Conservation (phyloP, 208 protist species). For the Crithidia acanthocephali region DNA sequence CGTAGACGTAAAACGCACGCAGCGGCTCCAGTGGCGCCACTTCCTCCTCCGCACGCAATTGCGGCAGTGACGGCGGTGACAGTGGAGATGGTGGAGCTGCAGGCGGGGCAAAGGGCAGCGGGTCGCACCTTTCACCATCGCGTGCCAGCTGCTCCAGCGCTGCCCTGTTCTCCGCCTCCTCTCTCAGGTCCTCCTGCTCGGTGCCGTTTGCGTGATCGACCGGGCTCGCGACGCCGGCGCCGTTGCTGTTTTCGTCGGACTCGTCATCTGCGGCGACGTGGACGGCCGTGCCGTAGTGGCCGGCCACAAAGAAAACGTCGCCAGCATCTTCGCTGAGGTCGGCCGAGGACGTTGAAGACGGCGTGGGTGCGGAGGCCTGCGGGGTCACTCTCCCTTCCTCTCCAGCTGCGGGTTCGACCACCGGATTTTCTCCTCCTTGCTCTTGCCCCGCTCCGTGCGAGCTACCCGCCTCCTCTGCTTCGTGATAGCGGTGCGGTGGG, state of each 20-base stretch:
- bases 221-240: not conserved
- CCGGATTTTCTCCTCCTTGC: not conserved
- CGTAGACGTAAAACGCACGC: conserved; percentile 13
- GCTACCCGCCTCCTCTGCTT: too few species aligned
- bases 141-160: not conserved
- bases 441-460: too few species aligned
- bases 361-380: not conserved
- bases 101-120: not conserved
- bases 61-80: not conserved
- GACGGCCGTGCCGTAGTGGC: not conserved
- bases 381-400: not conserved
- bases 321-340: not conserved
- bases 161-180: not conserved
- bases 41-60: not conserved
- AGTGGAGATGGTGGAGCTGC: not conserved
- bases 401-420: not conserved
- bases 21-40: conserved; percentile 6
- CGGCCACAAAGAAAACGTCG: not conserved
- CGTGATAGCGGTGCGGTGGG: too few species aligned
- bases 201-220: not conserved
- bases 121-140: not conserved
- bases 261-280: not conserved
- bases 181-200: not conserved
- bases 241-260: not conserved
- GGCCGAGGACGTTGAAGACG: not conserved